phyloP scores from a whole-genome alignment of 2,329 filamentous ascomycete species.

The Colletotrichum tofieldiae region DNA sequence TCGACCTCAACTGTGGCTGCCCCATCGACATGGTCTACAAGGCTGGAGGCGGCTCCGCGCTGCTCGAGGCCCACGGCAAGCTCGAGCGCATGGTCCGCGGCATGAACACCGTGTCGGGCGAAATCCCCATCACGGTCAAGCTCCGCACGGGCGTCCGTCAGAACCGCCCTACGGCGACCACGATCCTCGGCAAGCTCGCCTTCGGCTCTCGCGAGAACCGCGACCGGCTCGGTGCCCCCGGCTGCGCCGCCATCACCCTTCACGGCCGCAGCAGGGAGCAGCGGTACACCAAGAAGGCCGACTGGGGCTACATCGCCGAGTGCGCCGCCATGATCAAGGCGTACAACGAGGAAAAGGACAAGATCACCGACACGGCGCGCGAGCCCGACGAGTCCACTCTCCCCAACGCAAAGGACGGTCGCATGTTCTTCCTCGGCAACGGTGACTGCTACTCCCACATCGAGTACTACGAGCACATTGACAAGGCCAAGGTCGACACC shows the following conservation, averaged over 20 bases:
- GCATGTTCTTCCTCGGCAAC: conserved; percentile 94
- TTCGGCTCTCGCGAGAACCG: conserved; percentile 83
- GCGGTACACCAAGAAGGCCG: conserved; percentile 91
- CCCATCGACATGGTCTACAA: conserved; percentile 96
- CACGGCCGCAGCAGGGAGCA: conserved; percentile 96
- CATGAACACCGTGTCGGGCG: conserved; percentile 94
- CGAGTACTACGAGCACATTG: conserved; percentile 86
- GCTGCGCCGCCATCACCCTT: conserved; percentile 94
- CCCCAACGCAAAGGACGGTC: conserved; percentile 75
- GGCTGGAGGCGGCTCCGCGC: conserved; percentile 88
- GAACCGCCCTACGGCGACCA: conserved; percentile 82
- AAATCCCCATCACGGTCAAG: conserved; percentile 94
- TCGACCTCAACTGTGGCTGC: conserved; percentile 97
- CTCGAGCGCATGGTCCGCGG: conserved; percentile 95
- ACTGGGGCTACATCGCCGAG: conserved; percentile 95
- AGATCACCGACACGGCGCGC: conserved; percentile 80
- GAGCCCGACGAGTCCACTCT: conserved; percentile 84
- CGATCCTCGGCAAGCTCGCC: conserved; percentile 86
- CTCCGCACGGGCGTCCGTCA: conserved; percentile 93
- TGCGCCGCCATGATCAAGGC: conserved; percentile 87
- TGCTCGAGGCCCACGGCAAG: conserved; percentile 90
- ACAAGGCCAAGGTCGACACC: conserved; percentile 86
- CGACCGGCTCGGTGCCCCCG: conserved; percentile 80
- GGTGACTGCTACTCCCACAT: conserved; percentile 95
- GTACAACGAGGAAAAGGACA: conserved; percentile 79